phyloP scores from a whole-genome alignment of 2,329 filamentous ascomycete species.

The Trichoderma sp. region DNA sequence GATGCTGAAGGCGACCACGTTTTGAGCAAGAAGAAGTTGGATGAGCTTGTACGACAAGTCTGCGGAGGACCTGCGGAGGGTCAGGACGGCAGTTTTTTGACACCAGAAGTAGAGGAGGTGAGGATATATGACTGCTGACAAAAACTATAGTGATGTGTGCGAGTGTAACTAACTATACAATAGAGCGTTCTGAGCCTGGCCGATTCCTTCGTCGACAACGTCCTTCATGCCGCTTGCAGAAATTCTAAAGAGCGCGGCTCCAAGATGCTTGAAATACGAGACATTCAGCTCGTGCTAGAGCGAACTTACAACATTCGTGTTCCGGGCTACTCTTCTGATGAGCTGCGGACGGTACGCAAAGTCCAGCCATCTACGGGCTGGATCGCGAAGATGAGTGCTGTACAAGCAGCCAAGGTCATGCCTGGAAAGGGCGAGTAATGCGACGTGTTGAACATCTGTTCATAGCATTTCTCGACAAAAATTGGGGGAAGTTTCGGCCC shows the following conservation, averaged over 20 bases:
- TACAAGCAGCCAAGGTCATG: conserved; percentile 88
- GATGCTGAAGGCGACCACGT: conserved; percentile 92
- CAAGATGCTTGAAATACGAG: conserved; percentile 84
- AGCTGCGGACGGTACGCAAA: conserved; percentile 91
- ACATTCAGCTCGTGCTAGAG: conserved; percentile 80
- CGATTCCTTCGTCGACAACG: conserved; percentile 92
- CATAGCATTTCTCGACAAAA: not conserved
- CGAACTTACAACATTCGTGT: conserved; percentile 89
- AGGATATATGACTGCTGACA: conserved; percentile 31
- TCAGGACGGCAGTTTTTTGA: conserved; percentile 75
- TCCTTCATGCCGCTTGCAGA: conserved; percentile 83
- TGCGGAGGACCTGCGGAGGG: conserved; percentile 75
- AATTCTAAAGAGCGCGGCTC: conserved; percentile 91
- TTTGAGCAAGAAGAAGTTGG: conserved; percentile 95
- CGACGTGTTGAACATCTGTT: not conserved
- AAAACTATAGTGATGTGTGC: conserved; percentile 16
- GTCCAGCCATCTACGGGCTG: conserved; percentile 84
- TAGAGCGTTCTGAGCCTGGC: conserved; percentile 86
- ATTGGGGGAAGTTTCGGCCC: not conserved
- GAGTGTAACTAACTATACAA: conserved; percentile 26
- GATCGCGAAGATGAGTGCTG: conserved; percentile 96
- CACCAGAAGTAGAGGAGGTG: conserved; percentile 95
- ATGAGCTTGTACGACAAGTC: conserved; percentile 92
- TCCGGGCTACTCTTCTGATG: conserved; percentile 91
- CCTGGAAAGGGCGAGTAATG: conserved; percentile 57